Evolutionary conservation across 208 protist species (phyloP), one percentile per base, ranked within the genome.

Genomic region (Leptomonas pyrrhocoris): DNA sequence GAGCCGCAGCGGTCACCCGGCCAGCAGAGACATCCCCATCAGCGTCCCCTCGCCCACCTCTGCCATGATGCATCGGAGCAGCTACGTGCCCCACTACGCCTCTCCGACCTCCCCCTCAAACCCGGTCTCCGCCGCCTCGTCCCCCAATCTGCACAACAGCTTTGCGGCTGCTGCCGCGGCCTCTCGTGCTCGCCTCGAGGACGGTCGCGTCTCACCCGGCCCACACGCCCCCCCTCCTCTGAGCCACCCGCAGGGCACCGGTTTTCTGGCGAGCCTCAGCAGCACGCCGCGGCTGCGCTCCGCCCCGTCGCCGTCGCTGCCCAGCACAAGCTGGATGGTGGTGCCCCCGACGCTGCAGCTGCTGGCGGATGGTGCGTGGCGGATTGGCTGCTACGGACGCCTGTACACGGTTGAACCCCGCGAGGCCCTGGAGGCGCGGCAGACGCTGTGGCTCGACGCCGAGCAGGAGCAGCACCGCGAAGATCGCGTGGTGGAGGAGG

Each of bases 291-390:
- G 30, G 18, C n/a, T 38, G 61, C 61, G 23, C 49, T 57, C 48
- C 30, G 21, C 46, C 2, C 59, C 31, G 43, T 40, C 59, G 46
- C 12, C 40, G 45, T 45, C 51, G 0, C 38, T 68, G 2, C 2
- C 51, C 23, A 50, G 63, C 49, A 40, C 60, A 4, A 55, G 36
- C 4, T 53, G 60, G 60, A 46, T 61, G 51, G 51, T 54, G 59
- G 55, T 57, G 34, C 69, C 51, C 15, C 69, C 69, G 28, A 49
- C 69, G 43, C 31, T 74, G 60, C 69, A 68, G 69, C 40, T 74
- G 25, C 57, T 74, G 42, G 60, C 49, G 28, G 69, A 74, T 34
- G 69, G 69, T 6, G 59, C 69, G n/a, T 74, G 69, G 69, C 53
- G 42, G 31, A 63, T 74, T 30, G 69, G 59, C 36, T 59, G 69